These are phyloP conservation scores for Oxytropis ochrocephala DNA, from an alignment of 306 rosid genomes.

Conservation along the genomic window DNA sequence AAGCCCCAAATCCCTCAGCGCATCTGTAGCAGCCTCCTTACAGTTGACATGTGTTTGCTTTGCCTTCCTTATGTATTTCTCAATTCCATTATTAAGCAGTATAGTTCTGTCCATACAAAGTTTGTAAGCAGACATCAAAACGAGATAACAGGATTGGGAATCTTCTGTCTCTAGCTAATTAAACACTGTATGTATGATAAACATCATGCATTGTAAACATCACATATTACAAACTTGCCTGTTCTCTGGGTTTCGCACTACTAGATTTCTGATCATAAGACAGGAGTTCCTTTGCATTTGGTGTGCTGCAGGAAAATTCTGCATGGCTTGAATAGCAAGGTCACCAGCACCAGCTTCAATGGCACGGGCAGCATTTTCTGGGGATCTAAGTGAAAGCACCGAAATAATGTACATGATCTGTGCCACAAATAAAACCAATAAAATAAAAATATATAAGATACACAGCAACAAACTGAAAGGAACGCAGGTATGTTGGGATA, in stretches of 20 bases:
- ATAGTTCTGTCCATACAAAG: slow-evolving; percentile 47
- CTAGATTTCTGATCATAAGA: slow-evolving; percentile 89
- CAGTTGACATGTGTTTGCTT: slow-evolving; percentile 72
- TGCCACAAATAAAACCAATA: slow-evolving; percentile 13
- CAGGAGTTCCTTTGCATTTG: slow-evolving; percentile 84
- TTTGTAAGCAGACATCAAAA: background rate
- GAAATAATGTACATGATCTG: slow-evolving; percentile 71
- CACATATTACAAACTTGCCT: slow-evolving; percentile 39
- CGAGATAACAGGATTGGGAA: background rate
- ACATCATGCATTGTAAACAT: background rate
- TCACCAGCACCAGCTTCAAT: slow-evolving; percentile 95
- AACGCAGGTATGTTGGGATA: background rate
- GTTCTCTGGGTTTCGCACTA: slow-evolving; percentile 71
- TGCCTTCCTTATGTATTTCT: slow-evolving; percentile 65
- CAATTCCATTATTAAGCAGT: slow-evolving; percentile 65
- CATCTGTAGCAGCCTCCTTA: slow-evolving; percentile 89
- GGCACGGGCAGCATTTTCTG: slow-evolving; percentile 83
- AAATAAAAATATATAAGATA: slow-evolving; percentile 2
- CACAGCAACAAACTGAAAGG: background rate
- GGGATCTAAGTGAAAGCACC: slow-evolving; percentile 73
- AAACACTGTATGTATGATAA: background rate
- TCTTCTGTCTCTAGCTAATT: background rate
- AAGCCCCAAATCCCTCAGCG: slow-evolving; percentile 79
- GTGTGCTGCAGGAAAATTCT: slow-evolving; percentile 69
- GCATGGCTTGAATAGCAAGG: slow-evolving; percentile 85